Evolutionary conservation across 306 rosid genomes (phyloP), one percentile per base, ranked within the genome.

Genomic region (Vachellia collinsii): DNA sequence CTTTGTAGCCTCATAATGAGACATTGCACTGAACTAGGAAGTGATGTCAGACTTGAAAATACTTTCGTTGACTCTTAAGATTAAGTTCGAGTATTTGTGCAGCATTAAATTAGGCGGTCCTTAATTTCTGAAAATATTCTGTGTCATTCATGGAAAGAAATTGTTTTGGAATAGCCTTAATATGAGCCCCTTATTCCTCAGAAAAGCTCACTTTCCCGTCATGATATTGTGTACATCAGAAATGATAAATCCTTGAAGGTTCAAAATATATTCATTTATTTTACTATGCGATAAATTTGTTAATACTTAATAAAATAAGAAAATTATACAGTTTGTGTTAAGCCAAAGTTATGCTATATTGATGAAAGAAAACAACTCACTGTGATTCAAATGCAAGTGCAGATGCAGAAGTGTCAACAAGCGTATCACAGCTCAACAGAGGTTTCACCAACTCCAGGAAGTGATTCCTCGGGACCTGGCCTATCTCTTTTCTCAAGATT

Each of bases 371-470:
- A 77, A 54, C 72, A 83, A 43, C 77, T 58, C 68, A 10, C 38
- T 75, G 84, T 77, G 53, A 65, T 84, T 83, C 50, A 79, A 65
- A 75, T 80, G 82, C 51, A 23, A 81, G 43, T 84, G 87, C 96
- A 93, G 99, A 86, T 92, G 65, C 93, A 88, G 77, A 92, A 92
- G 87, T 93, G 99, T 84, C 99, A 93, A 83, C 99, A 88, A 77
- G 94, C 98, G 38, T 96, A 93, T 64, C 98, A 86, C 6, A 59
- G 80, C 44, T 81, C 97, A n/a, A 56, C 84, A 42, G 97, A 90
- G 14, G 94, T 83, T 86, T 87, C 94, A 34, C 92, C 90, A 9
- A 90, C 78, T 85, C 91, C 97, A 17, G 87, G 89, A 12, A 84
- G 71, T 25, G 99, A 96, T 13, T 66, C 92, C 66, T 71, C 97